Conservation (phyloP, 192 early-diverging fungal genomes). For the Lunasporangiospora selenospora region DNA sequence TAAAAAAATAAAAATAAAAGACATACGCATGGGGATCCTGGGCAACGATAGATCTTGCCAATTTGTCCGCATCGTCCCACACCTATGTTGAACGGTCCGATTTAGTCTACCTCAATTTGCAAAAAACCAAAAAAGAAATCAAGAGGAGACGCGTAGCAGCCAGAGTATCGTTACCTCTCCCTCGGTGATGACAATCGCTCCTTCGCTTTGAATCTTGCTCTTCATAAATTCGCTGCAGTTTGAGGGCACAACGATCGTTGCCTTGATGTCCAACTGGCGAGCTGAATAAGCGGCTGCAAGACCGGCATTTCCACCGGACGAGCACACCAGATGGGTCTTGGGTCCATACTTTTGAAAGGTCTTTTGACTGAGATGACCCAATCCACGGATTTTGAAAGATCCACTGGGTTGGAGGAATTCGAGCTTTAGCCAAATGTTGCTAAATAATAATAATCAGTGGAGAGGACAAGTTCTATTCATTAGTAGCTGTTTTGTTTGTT, state of each 20-base stretch:
- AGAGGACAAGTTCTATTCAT: background rate
- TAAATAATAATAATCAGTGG: constrained; percentile 1
- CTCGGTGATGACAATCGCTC: constrained; percentile 55
- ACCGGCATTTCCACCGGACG: constrained; percentile 69
- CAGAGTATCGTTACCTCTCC: constrained; percentile 51
- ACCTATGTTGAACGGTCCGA: constrained; percentile 14
- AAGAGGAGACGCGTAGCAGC: background rate
- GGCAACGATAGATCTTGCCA: constrained; percentile 47
- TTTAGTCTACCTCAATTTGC: background rate
- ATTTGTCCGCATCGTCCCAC: constrained; percentile 53
- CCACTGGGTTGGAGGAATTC: constrained; percentile 79
- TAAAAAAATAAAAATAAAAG: background rate
- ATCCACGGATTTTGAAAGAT: constrained; percentile 79
- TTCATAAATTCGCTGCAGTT: constrained; percentile 52
- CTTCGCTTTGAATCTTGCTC: constrained; percentile 66
- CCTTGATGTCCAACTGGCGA: constrained; percentile 62
- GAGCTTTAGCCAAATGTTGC: constrained; percentile 78
- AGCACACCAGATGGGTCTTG: constrained; percentile 59
- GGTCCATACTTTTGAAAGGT: constrained; percentile 54
- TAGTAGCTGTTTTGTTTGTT: constrained; percentile 13
- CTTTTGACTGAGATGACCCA: constrained; percentile 65
- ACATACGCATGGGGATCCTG: constrained; percentile 53
- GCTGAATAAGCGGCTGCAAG: constrained; percentile 72
- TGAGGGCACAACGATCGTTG: constrained; percentile 64
- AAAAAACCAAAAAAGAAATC: background rate